These are phyloP conservation scores for Murraya paniculata DNA, from an alignment of 345 rosid species.

Conservation along the genomic window DNA sequence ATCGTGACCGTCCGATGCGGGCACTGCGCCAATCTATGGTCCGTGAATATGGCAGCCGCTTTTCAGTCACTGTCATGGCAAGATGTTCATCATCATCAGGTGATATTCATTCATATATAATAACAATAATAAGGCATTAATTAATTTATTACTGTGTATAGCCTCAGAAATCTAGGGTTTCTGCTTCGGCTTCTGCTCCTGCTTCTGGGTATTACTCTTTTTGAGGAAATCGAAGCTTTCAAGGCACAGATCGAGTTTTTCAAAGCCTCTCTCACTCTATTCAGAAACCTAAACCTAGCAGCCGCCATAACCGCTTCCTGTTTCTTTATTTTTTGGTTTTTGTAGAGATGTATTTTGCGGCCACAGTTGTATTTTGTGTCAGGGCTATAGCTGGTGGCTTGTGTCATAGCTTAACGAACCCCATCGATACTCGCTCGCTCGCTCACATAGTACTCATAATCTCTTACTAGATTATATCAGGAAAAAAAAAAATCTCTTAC, in stretches of 20 bases:
- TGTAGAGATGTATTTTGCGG: constrained; percentile 37
- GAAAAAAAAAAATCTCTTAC: too few relatives aligned
- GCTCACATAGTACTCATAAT: too few relatives aligned
- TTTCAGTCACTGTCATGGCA: constrained; percentile 82
- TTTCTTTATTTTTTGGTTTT: constrained; percentile 13
- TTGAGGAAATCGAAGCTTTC: constrained; percentile 24
- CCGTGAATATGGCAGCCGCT: constrained; percentile 96
- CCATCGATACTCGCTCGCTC: neutral
- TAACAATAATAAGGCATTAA: neutral
- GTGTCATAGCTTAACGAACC: neutral
- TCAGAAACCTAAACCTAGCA: constrained; percentile 13
- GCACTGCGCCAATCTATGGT: constrained; percentile 93
- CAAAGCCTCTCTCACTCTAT: constrained; percentile 16
- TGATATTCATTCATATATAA: constrained; percentile 12
- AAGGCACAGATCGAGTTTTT: constrained; percentile 33
- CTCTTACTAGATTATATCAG: too few relatives aligned
- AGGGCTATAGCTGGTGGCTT: constrained; percentile 10
- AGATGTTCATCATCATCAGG: constrained; percentile 48
- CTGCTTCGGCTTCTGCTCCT: neutral
- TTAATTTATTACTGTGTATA: neutral
- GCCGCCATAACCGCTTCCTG: constrained; percentile 41
- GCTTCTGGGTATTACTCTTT: constrained; percentile 12
- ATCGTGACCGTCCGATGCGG: constrained; percentile 97
- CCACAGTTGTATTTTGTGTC: constrained; percentile 24
- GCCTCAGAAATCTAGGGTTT: constrained; percentile 42